Evolutionary conservation across 345 rosid species (phyloP).

Genomic region (Gossypium stocksii): DNA sequence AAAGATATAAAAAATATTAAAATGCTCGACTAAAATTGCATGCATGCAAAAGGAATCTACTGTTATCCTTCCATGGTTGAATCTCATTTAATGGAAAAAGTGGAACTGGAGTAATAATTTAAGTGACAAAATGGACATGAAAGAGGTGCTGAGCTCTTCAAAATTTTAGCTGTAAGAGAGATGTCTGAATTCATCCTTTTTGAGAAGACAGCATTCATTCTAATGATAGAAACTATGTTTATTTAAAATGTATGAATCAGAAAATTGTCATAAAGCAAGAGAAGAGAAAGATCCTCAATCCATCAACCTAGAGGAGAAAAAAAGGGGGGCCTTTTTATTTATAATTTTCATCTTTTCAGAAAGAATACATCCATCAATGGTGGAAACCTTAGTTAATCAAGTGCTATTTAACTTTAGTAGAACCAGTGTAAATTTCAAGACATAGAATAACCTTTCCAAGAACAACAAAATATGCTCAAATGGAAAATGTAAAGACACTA

Average conservation of each 20-base stretch:
- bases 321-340: neutral
- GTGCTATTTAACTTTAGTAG: neutral
- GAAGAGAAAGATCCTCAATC: too few species aligned
- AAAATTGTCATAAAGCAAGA: too few species aligned
- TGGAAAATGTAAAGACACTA: too few species aligned
- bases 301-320: neutral
- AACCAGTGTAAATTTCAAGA: neutral
- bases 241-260: too few species aligned
- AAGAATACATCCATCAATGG: neutral
- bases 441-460: neutral
- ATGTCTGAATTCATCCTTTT: neutral
- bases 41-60: neutral
- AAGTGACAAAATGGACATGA: neutral
- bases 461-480: neutral
- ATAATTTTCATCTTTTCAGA: neutral
- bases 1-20: neutral
- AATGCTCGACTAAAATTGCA: neutral
- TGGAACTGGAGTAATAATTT: neutral
- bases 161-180: neutral
- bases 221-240: too few species aligned
- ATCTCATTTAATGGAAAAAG: neutral
- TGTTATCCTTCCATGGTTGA: neutral
- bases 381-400: neutral
- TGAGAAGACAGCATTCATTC: too few species aligned
- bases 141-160: neutral